These are phyloP conservation scores for Cladophialophora exuberans DNA, from an alignment of 2,329 filamentous ascomycete species.

Conservation along the genomic window DNA sequence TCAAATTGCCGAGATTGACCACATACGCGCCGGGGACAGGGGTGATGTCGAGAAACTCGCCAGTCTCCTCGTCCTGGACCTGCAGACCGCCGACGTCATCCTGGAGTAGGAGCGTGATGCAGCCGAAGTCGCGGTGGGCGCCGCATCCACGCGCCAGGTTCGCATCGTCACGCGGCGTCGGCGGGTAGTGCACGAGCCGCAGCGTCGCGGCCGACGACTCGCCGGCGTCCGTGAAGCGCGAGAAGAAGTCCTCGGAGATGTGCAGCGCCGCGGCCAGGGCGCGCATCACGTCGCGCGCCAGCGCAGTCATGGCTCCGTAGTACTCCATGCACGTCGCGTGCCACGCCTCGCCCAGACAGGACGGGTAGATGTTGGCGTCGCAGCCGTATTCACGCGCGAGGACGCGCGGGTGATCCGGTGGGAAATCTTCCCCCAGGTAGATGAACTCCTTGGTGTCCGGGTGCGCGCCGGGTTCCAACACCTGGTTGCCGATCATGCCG, in stretches of 20 bases:
- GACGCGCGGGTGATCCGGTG: slow-evolving; percentile 12
- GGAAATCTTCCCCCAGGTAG: slow-evolving; percentile 20
- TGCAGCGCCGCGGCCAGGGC: slow-evolving; percentile 25
- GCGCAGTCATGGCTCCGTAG: slow-evolving; percentile 25
- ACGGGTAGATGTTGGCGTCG: slow-evolving; percentile 10
- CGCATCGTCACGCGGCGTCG: slow-evolving; percentile 19
- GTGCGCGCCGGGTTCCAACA: slow-evolving; percentile 25
- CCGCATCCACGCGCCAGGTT: slow-evolving; percentile 29
- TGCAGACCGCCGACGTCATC: slow-evolving; percentile 36
- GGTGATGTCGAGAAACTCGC: slow-evolving; percentile 49
- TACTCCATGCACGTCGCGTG: slow-evolving; percentile 18
- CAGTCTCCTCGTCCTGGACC: slow-evolving; percentile 40
- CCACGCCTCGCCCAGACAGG: neutral
- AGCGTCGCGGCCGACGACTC: slow-evolving; percentile 34
- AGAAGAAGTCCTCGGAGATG: slow-evolving; percentile 29
- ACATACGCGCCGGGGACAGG: slow-evolving; percentile 42
- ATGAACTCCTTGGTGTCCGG: slow-evolving; percentile 27
- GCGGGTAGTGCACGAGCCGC: slow-evolving; percentile 35
- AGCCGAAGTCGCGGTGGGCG: slow-evolving; percentile 40
- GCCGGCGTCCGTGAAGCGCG: slow-evolving; percentile 29
- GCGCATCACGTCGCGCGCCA: slow-evolving; percentile 30
- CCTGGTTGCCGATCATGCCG: slow-evolving; percentile 31
- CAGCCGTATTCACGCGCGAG: slow-evolving; percentile 7
- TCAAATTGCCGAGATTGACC: slow-evolving; percentile 38
- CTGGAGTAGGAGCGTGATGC: slow-evolving; percentile 40